Evolutionary conservation across 1,139 yeast species (phyloP).

Genomic region (Blastobotrys illinoisensis): DNA sequence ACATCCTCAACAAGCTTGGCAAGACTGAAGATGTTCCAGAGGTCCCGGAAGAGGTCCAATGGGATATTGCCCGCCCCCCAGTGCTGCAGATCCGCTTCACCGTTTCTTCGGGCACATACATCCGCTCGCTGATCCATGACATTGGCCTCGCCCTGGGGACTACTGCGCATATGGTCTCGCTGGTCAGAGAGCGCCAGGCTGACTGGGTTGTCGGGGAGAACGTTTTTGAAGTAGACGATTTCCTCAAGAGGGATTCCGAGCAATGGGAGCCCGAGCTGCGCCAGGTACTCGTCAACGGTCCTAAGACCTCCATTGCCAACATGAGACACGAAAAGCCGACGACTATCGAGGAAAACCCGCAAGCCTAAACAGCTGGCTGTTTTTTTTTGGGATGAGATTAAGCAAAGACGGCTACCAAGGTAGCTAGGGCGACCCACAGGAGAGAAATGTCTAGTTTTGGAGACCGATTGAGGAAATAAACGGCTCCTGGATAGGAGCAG

Average conservation of each 20-base stretch:
- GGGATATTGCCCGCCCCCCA: constrained; percentile 37
- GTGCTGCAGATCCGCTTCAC: constrained; percentile 64
- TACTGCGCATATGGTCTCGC: constrained; percentile 84
- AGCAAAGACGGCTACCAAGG: neutral
- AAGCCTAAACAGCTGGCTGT: no score
- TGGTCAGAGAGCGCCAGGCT: constrained; percentile 70
- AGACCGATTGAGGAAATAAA: constrained; percentile 24
- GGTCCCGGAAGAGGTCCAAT: constrained; percentile 10
- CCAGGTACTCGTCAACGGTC: constrained; percentile 23
- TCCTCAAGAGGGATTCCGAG: constrained; percentile 49
- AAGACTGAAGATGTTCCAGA: constrained; percentile 6
- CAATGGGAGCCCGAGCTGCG: constrained; percentile 48
- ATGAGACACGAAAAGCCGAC: neutral
- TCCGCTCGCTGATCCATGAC: constrained; percentile 84
- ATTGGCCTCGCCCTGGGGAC: constrained; percentile 76
- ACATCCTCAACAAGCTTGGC: constrained; percentile 29
- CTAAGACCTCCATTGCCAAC: constrained; percentile 12
- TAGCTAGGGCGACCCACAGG: neutral
- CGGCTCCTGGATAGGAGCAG: constrained; percentile 36
- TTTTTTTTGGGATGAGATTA: no score
- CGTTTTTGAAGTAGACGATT: constrained; percentile 63
- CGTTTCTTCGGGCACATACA: constrained; percentile 94
- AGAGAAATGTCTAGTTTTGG: neutral
- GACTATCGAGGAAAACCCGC: neutral
- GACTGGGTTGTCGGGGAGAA: constrained; percentile 74